Conservation (phyloP, 225 moss, liverwort and hornwort genomes). For the Asterella californica region DNA sequence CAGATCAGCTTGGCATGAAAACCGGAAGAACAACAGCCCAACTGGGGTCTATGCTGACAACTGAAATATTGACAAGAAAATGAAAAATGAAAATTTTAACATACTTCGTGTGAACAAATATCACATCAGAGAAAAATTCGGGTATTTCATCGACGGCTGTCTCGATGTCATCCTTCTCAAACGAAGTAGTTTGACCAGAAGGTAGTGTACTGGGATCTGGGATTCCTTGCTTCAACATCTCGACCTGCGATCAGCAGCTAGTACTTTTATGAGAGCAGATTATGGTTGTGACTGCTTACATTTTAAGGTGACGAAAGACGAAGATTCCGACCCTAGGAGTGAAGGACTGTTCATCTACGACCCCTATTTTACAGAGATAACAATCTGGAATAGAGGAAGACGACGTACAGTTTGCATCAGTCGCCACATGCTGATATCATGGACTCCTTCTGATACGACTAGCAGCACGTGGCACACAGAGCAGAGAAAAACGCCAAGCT, state of each 20-base stretch:
- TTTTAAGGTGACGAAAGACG: not conserved
- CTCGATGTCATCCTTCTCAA: constrained; percentile 58
- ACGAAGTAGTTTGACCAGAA: constrained; percentile 25
- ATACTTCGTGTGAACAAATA: constrained; percentile 89
- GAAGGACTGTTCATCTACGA: not conserved
- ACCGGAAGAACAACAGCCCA: not conserved
- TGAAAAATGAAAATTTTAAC: too few species aligned
- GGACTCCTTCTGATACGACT: constrained; percentile 76
- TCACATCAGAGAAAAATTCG: constrained; percentile 76
- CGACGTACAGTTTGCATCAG: constrained; percentile 69
- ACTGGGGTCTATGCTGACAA: not conserved
- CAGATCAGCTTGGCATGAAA: not conserved
- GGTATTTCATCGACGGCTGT: constrained; percentile 46
- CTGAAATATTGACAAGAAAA: not conserved
- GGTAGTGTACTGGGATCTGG: constrained; percentile 64
- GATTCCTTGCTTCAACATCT: constrained; percentile 98
- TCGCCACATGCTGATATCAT: constrained; percentile 84
- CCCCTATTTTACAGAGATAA: not conserved
- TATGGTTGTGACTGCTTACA: not conserved
- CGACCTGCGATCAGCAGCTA: constrained; percentile 53
- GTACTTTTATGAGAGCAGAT: not conserved
- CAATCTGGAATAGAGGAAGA: not conserved
- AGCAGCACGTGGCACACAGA: constrained; percentile 93
- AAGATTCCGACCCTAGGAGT: not conserved
- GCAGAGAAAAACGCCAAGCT: constrained; percentile 91